phyloP scores from a whole-genome alignment of 331 rosid species.

The Pyrus hybrid region DNA sequence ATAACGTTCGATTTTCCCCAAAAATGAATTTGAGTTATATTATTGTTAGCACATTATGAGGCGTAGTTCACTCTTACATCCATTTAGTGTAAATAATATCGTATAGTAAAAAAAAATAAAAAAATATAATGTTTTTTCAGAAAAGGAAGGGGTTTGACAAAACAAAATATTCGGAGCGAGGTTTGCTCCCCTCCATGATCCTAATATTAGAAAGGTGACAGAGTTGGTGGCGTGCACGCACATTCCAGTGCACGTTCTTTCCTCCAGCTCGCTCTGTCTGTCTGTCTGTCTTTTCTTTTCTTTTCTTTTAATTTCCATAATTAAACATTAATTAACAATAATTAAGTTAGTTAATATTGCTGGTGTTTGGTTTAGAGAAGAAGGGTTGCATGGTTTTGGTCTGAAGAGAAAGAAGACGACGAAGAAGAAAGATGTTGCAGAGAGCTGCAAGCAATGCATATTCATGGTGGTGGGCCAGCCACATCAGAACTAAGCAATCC shows the following conservation, averaged over 20 bases:
- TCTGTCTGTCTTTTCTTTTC: neutral
- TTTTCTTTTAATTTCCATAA: neutral
- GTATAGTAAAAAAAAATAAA: too few relatives aligned
- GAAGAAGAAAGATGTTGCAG: slow-evolving; percentile 56
- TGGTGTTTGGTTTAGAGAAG: neutral
- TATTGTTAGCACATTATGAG: too few relatives aligned
- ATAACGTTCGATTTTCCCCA: too few relatives aligned
- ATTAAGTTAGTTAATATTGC: too few relatives aligned
- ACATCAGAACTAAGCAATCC: slow-evolving; percentile 98
- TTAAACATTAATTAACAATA: too few relatives aligned
- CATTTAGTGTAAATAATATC: too few relatives aligned
- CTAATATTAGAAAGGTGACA: slow-evolving; percentile 35
- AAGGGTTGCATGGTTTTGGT: slow-evolving; percentile 9
- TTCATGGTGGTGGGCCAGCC: slow-evolving; percentile 99
- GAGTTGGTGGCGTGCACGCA: neutral
- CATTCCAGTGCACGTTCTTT: slow-evolving; percentile 30
- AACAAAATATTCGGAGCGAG: slow-evolving; percentile 42
- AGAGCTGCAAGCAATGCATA: slow-evolving; percentile 99
- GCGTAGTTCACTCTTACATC: too few relatives aligned
- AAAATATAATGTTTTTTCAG: neutral
- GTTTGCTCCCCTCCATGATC: slow-evolving; percentile 79
- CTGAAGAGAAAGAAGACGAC: neutral
- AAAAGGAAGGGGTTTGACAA: slow-evolving; percentile 26
- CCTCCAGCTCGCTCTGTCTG: neutral
- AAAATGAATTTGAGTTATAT: fast-evolving